Percentiles rank a stretch among this genome's conserved stretches.
Conservation (phyloP, 2,329 filamentous ascomycete species). For the Colletotrichum scovillei region DNA sequence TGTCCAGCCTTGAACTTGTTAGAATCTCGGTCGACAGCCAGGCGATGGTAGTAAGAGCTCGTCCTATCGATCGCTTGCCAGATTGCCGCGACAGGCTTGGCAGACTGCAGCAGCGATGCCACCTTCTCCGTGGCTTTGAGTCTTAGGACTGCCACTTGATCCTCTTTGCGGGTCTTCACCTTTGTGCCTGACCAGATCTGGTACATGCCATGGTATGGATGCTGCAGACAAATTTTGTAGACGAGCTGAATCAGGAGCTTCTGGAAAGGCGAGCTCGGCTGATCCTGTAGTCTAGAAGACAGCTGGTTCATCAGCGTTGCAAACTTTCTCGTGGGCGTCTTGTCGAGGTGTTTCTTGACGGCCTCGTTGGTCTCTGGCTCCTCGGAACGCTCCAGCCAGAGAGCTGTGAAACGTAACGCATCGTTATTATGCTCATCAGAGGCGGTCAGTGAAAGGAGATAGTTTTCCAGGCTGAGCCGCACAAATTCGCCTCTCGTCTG, state of each 20-base stretch:
- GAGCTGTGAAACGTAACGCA: constrained; percentile 88
- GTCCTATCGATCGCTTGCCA: constrained; percentile 81
- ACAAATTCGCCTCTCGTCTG: constrained; percentile 84
- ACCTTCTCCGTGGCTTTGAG: constrained; percentile 79
- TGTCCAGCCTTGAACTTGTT: constrained; percentile 75
- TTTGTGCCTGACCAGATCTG: constrained; percentile 89
- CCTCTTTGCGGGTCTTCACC: constrained; percentile 75
- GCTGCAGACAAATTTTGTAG: constrained; percentile 86
- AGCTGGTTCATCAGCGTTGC: constrained; percentile 94
- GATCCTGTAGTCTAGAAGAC: constrained; percentile 87
- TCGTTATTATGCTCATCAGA: constrained; percentile 92
- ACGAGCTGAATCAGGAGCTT: constrained; percentile 78
- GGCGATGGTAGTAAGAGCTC: constrained; percentile 72
- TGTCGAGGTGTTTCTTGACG: constrained; percentile 75
- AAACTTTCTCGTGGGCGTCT: constrained; percentile 92
- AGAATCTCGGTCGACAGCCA: constrained; percentile 74
- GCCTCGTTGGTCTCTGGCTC: constrained; percentile 81
- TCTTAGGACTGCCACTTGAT: constrained; percentile 79
- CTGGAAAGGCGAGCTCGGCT: constrained; percentile 77
- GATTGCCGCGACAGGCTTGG: constrained; percentile 60
- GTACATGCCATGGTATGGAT: constrained; percentile 97
- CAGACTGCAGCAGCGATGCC: constrained; percentile 69
- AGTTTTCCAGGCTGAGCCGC: constrained; percentile 92
- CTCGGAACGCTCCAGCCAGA: constrained; percentile 92
- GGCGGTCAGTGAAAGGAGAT: constrained; percentile 84